Percentiles rank a stretch among this genome's conserved stretches.
These are phyloP conservation scores for Fusarium sp. DNA, from an alignment of 2,329 filamentous ascomycete species.

Conservation along the genomic window DNA sequence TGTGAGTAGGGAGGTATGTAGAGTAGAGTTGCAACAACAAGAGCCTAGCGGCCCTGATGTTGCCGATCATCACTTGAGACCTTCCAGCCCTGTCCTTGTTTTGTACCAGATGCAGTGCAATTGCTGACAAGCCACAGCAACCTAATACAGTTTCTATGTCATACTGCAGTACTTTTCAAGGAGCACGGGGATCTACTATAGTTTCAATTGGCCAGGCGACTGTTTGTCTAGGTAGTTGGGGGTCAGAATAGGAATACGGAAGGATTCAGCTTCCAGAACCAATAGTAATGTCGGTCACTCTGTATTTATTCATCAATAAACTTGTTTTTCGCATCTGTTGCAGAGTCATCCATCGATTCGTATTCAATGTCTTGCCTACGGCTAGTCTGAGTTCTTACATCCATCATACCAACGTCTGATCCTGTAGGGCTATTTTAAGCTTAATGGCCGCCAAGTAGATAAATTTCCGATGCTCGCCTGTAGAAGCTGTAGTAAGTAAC, in stretches of 20 bases:
- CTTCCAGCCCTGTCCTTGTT: conserved; percentile 18
- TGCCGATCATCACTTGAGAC: conserved; percentile 6
- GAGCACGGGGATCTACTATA: neutral
- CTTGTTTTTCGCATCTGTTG: neutral
- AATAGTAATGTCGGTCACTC: neutral
- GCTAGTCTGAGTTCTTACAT: neutral
- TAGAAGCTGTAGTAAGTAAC: neutral
- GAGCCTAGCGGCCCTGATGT: neutral
- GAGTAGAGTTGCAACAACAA: neutral
- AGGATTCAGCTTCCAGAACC: neutral
- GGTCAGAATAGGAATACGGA: neutral
- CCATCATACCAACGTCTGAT: neutral
- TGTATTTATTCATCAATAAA: neutral
- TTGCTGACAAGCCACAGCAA: conserved; percentile 1
- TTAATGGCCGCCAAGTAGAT: neutral
- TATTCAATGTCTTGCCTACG: neutral
- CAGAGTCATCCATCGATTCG: neutral
- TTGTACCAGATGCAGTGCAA: neutral
- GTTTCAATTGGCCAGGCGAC: neutral
- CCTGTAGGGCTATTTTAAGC: conserved; percentile 2
- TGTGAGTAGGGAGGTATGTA: neutral
- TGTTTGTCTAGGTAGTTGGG: neutral
- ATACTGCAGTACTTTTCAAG: neutral
- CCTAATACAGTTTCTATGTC: neutral
- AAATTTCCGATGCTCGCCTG: neutral